A percentile compares a stretch with the other conserved stretches of the same genome.
These are phyloP conservation scores for Fraxinus latifolia DNA, from an alignment of 305 asterid species.

Conservation along the genomic window DNA sequence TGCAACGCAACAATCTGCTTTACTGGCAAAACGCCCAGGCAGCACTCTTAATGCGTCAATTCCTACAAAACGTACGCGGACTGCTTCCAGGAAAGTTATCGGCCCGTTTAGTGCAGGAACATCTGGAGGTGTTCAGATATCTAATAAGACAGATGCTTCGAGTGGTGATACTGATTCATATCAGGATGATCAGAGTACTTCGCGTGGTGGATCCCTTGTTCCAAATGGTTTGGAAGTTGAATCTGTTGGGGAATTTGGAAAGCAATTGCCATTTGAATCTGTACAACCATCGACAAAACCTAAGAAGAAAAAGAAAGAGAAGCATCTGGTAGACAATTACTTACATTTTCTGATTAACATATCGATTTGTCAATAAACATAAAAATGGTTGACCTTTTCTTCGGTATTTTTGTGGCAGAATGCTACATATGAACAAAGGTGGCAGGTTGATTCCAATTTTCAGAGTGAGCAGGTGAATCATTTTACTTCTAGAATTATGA, in stretches of 20 bases:
- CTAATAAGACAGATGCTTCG: slow-evolving; percentile 75
- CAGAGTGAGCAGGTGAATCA: slow-evolving; percentile 76
- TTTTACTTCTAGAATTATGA: slow-evolving; percentile 9
- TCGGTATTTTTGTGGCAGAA: slow-evolving; percentile 41
- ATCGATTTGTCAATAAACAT: neutral
- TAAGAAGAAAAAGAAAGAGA: slow-evolving; percentile 84
- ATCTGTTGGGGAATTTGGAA: slow-evolving; percentile 60
- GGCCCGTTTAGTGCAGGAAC: slow-evolving; percentile 64
- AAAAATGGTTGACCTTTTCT: slow-evolving; percentile 15
- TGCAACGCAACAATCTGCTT: slow-evolving; percentile 47
- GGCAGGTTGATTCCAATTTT: slow-evolving; percentile 68
- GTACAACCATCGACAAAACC: slow-evolving; percentile 56
- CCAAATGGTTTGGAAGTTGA: slow-evolving; percentile 71
- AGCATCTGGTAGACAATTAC: slow-evolving; percentile 54
- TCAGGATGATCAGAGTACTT: slow-evolving; percentile 86
- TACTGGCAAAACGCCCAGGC: slow-evolving; percentile 59
- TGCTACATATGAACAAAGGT: slow-evolving; percentile 61
- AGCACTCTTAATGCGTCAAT: slow-evolving; percentile 63
- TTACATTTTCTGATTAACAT: neutral
- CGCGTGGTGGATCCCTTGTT: slow-evolving; percentile 58
- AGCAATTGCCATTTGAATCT: slow-evolving; percentile 56
- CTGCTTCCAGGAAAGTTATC: slow-evolving; percentile 69
- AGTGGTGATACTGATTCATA: slow-evolving; percentile 89
- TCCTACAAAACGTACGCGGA: slow-evolving; percentile 80
- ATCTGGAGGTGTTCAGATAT: slow-evolving; percentile 59